Evolutionary conservation across 2,329 filamentous ascomycete genomes (phyloP).

Genomic region (Fusarium coicis): DNA sequence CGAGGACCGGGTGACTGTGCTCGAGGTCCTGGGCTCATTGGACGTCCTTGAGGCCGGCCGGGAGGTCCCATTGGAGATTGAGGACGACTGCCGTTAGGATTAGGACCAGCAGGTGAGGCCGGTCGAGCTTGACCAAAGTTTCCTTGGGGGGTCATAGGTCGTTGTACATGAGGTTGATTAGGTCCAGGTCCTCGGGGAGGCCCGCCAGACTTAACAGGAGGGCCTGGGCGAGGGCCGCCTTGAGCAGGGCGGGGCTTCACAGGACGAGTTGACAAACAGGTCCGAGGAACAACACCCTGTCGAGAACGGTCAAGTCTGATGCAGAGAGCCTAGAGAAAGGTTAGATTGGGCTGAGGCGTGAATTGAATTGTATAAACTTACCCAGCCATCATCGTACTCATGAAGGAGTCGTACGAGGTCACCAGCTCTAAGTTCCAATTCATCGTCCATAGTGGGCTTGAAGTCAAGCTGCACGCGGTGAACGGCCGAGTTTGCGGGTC

Average conservation of each 20-base stretch:
- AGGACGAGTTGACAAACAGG: constrained; percentile 90
- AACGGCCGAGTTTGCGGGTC: constrained; percentile 71
- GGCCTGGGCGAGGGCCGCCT: constrained; percentile 61
- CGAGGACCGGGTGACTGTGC: constrained; percentile 40
- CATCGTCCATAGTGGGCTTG: constrained; percentile 90
- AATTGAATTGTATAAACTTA: constrained; percentile 57
- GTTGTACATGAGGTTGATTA: constrained; percentile 29
- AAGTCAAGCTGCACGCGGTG: constrained; percentile 96
- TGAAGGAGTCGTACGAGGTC: constrained; percentile 90
- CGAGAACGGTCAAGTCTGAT: constrained; percentile 88
- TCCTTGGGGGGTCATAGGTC: constrained; percentile 50
- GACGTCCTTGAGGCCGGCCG: constrained; percentile 46
- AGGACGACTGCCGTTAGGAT: constrained; percentile 47
- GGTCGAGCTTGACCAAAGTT: constrained; percentile 46
- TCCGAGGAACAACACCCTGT: constrained; percentile 93
- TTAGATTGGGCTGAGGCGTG: constrained; percentile 42
- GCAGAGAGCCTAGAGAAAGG: constrained; percentile 77
- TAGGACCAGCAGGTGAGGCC: constrained; percentile 50
- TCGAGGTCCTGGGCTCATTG: constrained; percentile 53
- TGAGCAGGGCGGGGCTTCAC: constrained; percentile 81
- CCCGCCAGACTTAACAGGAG: constrained; percentile 58
- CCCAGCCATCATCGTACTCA: constrained; percentile 98
- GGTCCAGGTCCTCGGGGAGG: constrained; percentile 37
- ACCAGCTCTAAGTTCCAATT: constrained; percentile 83
- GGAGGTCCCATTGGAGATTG: constrained; percentile 51